A percentile compares a stretch with the other conserved stretches of the same genome.
These are phyloP conservation scores for Chamaecyparis obtusa DNA, from an alignment of 75 land plant species.

Conservation along the genomic window DNA sequence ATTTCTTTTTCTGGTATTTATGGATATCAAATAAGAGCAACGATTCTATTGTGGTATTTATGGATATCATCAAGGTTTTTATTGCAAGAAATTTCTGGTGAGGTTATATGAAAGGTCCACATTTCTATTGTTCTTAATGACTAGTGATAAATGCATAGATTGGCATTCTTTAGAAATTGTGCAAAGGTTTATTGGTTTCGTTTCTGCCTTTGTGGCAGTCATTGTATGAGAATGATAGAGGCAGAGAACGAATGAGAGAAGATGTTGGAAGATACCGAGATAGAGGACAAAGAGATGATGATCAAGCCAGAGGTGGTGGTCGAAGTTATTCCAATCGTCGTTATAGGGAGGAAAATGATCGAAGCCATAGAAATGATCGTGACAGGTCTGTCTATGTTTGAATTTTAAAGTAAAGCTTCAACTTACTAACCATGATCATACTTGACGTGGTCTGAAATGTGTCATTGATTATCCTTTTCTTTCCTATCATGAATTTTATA, in stretches of 20 bases:
- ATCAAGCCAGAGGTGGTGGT: conserved; percentile 25
- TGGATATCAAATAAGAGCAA: neutral
- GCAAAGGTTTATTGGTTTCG: neutral
- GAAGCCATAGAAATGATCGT: conserved; percentile 33
- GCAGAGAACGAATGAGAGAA: conserved; percentile 17
- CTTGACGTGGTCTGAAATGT: neutral
- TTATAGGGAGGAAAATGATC: conserved; percentile 24
- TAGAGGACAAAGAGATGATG: conserved; percentile 23
- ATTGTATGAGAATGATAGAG: conserved; percentile 18
- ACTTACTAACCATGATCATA: neutral
- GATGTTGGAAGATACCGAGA: conserved; percentile 24
- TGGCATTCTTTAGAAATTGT: neutral
- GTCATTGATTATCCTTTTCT: neutral
- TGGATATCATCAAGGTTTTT: neutral
- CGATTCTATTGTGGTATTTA: neutral
- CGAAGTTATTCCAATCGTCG: conserved; percentile 19
- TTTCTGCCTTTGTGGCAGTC: conserved; percentile 20
- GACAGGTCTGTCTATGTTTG: conserved; percentile 19
- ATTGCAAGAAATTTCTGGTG: neutral
- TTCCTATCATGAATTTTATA: neutral
- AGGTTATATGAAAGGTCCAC: neutral
- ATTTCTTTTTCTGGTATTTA: neutral
- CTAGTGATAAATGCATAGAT: neutral
- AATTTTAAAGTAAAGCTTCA: neutral
- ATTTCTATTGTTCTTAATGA: neutral